Conservation (phyloP, 2,329 filamentous ascomycete species). For the Diplodia mutila region DNA sequence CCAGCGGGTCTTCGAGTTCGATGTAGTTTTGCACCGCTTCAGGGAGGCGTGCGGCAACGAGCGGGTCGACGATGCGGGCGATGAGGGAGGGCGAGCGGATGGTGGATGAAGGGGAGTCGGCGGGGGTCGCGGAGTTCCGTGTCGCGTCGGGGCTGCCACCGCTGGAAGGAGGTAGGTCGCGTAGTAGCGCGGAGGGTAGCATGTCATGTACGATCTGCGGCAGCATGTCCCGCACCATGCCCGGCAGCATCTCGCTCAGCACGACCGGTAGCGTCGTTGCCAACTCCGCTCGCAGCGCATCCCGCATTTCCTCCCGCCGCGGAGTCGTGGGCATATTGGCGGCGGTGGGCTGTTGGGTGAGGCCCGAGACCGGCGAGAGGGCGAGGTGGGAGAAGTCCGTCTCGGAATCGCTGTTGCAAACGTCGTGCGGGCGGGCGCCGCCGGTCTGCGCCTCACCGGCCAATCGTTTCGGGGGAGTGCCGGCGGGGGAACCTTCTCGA, state of each 20-base stretch:
- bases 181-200: neutral
- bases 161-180: neutral
- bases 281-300: neutral
- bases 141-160: neutral
- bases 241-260: neutral
- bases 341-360: neutral
- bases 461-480: neutral
- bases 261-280: neutral
- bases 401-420: neutral
- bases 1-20: neutral
- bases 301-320: neutral
- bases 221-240: neutral
- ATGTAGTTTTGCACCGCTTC: neutral
- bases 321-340: no score
- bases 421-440: neutral
- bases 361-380: neutral
- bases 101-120: no score
- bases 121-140: no score
- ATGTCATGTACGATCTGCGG: no score
- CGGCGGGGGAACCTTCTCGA: neutral
- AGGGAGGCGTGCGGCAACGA: neutral
- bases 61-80: neutral
- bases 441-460: neutral
- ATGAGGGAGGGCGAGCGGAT: neutral
- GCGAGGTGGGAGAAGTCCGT: neutral